Base-by-base conservation (phyloP, 2,329 filamentous ascomycete species). In the Trichophaea hybrida region DNA sequence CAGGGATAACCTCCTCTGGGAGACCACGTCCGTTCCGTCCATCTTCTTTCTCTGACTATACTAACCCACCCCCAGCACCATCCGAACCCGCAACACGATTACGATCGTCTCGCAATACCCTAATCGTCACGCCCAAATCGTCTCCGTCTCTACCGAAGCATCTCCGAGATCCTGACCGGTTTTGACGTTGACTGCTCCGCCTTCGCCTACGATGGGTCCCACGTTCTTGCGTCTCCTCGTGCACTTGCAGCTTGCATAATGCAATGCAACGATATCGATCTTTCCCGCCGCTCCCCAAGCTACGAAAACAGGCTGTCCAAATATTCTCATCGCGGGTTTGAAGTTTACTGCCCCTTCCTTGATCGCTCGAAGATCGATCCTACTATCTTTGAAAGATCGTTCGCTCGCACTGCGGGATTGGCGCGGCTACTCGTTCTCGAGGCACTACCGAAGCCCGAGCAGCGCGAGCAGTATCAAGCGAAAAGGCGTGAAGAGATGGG, bases 221-320 rank as follows among this genome's bases (percentile, higher is more conserved):
- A 93, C 68, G 87, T 94, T 15, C 94, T 84, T 69, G 82, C 82
- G 31, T 83, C 84, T 2, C 88, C 88, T 1, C 79, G 88, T 59
- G 88, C 88, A 1, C 71, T 94, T 12, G 81, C 81, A 49, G 84
- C 87, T 7, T 91, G 85, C 71, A 83, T 91, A 69, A 91, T 86
- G 0, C 88, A 94, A 71, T 78, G 81, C 69, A 94, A 94, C 67
- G 83, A 83, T 2, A 77, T 94, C 61, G 88, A 94, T 69, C 76
- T 94, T 38, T 83, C 80, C 3, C 80, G 88, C 17, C 81, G 88
- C 46, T 37, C 49, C 12, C 87, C 88, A 0, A 93, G 87, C 0
- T 94, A 94, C 66, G 88, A 94, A 69, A 94, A 88, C 65, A 82
- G 88, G 7, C 77, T 94, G 10, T 87, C 86, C 13, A 94, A 94